A percentile compares a stretch with the other conserved stretches of the same genome.
Evolutionary conservation across 2,329 filamentous ascomycete genomes (phyloP).

Genomic region (Pezicula carpinea): DNA sequence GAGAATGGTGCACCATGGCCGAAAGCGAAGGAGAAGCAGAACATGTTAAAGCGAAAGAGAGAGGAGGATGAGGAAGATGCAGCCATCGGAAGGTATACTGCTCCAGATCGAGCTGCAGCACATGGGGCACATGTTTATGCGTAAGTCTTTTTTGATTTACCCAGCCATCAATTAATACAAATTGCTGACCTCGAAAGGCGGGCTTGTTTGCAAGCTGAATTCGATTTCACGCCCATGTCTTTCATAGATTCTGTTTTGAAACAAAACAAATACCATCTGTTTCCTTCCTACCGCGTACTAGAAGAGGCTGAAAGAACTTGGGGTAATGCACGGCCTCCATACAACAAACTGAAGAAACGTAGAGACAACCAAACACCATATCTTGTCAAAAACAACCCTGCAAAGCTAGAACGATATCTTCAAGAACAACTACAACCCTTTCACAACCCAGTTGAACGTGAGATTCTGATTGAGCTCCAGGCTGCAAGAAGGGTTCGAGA

Average conservation of each 20-base stretch:
- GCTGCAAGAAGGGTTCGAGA: constrained; percentile 30
- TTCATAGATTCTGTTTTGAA: constrained; percentile 32
- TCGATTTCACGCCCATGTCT: constrained; percentile 30
- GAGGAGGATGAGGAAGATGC: constrained; percentile 31
- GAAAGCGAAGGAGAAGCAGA: constrained; percentile 32
- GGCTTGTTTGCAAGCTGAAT: constrained; percentile 26
- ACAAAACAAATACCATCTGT: constrained; percentile 27
- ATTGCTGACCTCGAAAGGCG: constrained; percentile 14
- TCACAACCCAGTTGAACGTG: constrained; percentile 3
- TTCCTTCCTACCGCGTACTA: constrained; percentile 26
- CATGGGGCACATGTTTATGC: constrained; percentile 7
- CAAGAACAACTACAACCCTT: not conserved
- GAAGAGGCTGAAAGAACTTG: constrained; percentile 32
- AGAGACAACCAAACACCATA: constrained; percentile 20
- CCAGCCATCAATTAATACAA: not conserved
- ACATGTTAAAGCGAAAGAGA: constrained; percentile 31
- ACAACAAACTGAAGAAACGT: constrained; percentile 23
- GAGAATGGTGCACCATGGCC: constrained; percentile 37
- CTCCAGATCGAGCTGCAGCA: constrained; percentile 21
- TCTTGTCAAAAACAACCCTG: not conserved
- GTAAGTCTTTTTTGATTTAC: not conserved
- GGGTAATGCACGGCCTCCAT: constrained; percentile 16
- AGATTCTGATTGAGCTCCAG: constrained; percentile 33
- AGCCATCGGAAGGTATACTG: constrained; percentile 28
- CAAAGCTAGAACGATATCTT: constrained; percentile 8